Conservation (phyloP, 495 filamentous ascomycete species). For the Hypoxylon lenormandii region DNA sequence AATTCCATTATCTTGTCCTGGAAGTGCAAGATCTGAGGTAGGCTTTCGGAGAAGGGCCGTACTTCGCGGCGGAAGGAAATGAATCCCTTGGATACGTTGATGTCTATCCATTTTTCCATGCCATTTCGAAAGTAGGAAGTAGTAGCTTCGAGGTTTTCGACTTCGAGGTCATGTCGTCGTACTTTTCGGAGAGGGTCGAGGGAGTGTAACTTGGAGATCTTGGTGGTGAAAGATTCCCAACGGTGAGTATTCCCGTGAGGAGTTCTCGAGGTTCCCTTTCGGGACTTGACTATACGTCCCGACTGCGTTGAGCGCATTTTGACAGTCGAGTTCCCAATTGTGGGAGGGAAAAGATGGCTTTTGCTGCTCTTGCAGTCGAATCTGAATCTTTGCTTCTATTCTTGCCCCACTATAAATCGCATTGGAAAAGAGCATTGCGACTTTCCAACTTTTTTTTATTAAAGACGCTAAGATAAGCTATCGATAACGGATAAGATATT, state of each 20-base stretch:
- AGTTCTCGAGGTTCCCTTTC: constrained; percentile 72
- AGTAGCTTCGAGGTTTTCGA: constrained; percentile 73
- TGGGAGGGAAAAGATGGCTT: background rate
- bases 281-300: constrained; percentile 73
- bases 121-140: constrained; percentile 84
- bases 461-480: constrained; percentile 19
- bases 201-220: constrained; percentile 86
- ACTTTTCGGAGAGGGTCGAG: constrained; percentile 90
- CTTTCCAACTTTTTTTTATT: constrained; percentile 27
- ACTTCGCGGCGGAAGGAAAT: constrained; percentile 77
- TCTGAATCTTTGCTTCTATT: constrained; percentile 8
- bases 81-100: constrained; percentile 87
- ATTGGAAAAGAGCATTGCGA: constrained; percentile 25
- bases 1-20: constrained; percentile 83
- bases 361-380: constrained; percentile 20
- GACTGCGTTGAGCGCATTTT: constrained; percentile 68
- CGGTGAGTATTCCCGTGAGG: constrained; percentile 81
- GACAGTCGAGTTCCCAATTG: constrained; percentile 20
- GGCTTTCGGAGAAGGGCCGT: constrained; percentile 81
- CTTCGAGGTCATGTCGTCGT: constrained; percentile 82
- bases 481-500: constrained; percentile 1
- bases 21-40: constrained; percentile 90
- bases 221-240: constrained; percentile 91
- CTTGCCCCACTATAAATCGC: constrained; percentile 29
- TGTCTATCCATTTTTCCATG: constrained; percentile 87